Evolutionary conservation across 495 filamentous ascomycete species (phyloP).

Genomic region (Opeltia flavorubescens): DNA sequence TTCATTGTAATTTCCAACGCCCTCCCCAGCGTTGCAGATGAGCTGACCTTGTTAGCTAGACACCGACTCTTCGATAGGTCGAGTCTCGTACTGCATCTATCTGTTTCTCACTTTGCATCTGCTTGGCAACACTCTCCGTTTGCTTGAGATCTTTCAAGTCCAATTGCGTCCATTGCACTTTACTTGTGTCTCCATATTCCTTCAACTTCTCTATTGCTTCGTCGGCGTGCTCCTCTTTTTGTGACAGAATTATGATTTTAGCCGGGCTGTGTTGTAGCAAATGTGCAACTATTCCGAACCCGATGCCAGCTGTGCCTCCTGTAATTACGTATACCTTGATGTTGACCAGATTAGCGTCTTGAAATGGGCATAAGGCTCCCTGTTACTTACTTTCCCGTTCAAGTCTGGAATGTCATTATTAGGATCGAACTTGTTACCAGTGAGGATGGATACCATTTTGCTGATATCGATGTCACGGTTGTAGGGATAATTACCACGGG

Average conservation of each 20-base stretch:
- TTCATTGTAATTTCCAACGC: conserved; percentile 27
- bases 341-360: neutral
- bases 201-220: conserved; percentile 25
- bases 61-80: conserved; percentile 24
- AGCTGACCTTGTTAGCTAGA: conserved; percentile 17
- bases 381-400: conserved; percentile 19
- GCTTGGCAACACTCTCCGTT: conserved; percentile 26
- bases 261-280: conserved; percentile 34
- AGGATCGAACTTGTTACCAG: conserved; percentile 28
- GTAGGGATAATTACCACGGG: neutral
- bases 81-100: conserved; percentile 23
- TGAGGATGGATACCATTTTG: conserved; percentile 14
- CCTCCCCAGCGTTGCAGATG: conserved; percentile 36
- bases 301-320: conserved; percentile 27
- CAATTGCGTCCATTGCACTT: conserved; percentile 29
- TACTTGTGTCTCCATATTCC: conserved; percentile 24
- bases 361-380: neutral
- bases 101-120: conserved; percentile 20
- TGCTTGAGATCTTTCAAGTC: conserved; percentile 27
- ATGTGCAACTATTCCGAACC: conserved; percentile 36
- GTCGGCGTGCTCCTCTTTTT: conserved; percentile 30
- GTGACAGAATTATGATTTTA: conserved; percentile 32
- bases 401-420: conserved; percentile 31
- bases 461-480: neutral
- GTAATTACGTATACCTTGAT: conserved; percentile 12